phyloP scores from a whole-genome alignment of 495 filamentous ascomycete species.

The Elaphomyces granulatus region DNA sequence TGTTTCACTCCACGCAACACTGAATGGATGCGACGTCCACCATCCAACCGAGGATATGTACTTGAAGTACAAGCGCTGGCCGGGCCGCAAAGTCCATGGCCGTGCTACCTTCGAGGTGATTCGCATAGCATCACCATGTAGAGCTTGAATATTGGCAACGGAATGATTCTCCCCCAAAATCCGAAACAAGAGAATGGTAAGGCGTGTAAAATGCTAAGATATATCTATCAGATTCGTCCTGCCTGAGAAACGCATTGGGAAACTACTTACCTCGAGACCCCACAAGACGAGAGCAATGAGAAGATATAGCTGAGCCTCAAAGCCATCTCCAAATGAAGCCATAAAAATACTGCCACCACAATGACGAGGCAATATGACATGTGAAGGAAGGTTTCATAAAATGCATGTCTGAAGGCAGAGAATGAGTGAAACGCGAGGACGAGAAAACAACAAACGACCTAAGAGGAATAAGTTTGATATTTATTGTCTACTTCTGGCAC shows the following conservation, averaged over 20 bases:
- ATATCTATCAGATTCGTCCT: too few species aligned
- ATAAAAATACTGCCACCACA: too few species aligned
- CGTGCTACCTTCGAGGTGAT: slow-evolving; percentile 70
- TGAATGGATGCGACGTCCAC: slow-evolving; percentile 90
- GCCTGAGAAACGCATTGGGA: too few species aligned
- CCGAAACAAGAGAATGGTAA: too few species aligned
- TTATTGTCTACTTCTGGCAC: neutral
- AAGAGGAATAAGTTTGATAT: neutral
- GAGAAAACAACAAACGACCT: slow-evolving; percentile 34
- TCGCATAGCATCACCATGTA: slow-evolving; percentile 68
- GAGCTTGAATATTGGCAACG: slow-evolving; percentile 54
- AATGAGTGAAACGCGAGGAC: slow-evolving; percentile 50
- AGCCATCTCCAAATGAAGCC: too few species aligned
- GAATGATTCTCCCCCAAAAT: too few species aligned
- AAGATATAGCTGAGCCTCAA: too few species aligned
- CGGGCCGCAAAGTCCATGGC: slow-evolving; percentile 62
- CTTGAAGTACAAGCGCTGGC: slow-evolving; percentile 77
- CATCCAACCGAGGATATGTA: slow-evolving; percentile 60
- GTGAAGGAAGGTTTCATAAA: slow-evolving; percentile 88
- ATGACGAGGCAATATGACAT: slow-evolving; percentile 75
- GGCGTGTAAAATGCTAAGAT: too few species aligned
- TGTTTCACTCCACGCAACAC: slow-evolving; percentile 66
- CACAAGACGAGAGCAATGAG: slow-evolving; percentile 57
- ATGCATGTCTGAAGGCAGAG: slow-evolving; percentile 74
- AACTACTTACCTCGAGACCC: slow-evolving; percentile 51